phyloP scores from a whole-genome alignment of 768 basidiomycete genomes.

The Cyclocybe aegerita region DNA sequence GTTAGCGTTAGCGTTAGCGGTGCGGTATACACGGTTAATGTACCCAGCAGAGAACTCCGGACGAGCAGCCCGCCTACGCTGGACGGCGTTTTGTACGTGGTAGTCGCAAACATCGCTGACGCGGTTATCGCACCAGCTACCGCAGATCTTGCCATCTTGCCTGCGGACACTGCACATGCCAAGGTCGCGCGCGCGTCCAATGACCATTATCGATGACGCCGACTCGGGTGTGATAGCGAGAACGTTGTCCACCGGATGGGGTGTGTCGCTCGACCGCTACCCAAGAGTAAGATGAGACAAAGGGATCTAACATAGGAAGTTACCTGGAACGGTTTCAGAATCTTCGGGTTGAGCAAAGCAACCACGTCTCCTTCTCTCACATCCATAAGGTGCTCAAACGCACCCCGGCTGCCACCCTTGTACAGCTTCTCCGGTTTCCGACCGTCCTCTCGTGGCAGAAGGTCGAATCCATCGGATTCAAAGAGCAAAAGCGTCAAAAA shows the following conservation, averaged over 20 bases:
- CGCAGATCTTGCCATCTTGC: constrained; percentile 79
- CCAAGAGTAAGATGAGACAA: not conserved
- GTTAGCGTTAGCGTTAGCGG: not conserved
- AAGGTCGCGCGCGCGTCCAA: constrained; percentile 86
- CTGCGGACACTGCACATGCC: constrained; percentile 80
- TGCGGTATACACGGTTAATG: constrained; percentile 21
- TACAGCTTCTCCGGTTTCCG: constrained; percentile 63
- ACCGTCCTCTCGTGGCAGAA: constrained; percentile 50
- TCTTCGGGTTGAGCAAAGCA: constrained; percentile 83
- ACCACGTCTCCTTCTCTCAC: constrained; percentile 88
- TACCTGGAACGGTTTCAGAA: constrained; percentile 87
- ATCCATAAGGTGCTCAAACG: constrained; percentile 86
- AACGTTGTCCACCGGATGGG: constrained; percentile 79
- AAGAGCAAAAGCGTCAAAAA: constrained; percentile 83
- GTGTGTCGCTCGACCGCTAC: constrained; percentile 50
- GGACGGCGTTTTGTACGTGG: constrained; percentile 82
- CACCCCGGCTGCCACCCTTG: constrained; percentile 88
- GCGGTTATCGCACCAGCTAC: constrained; percentile 90
- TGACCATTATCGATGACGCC: constrained; percentile 73
- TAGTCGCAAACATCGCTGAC: constrained; percentile 88
- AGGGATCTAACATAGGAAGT: constrained; percentile 14
- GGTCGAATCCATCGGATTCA: constrained; percentile 75
- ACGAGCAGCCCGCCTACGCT: constrained; percentile 68
- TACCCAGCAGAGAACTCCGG: constrained; percentile 88
- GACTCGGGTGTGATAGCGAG: constrained; percentile 87